Base-by-base conservation (phyloP, 208 protist species). In the Herpetomonas samuelpessoai region DNA sequence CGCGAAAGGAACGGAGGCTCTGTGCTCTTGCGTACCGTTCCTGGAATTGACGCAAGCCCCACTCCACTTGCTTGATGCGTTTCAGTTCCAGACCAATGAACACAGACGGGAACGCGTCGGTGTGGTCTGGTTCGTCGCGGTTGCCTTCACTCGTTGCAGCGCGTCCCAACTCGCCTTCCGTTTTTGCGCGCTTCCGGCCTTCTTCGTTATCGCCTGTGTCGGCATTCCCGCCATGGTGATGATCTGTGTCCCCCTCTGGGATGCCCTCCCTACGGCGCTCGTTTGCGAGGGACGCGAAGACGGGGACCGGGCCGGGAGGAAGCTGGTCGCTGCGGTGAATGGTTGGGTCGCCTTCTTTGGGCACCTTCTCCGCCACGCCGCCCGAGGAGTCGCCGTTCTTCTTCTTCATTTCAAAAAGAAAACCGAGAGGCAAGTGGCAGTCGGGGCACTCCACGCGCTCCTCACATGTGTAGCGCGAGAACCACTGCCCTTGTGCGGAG, bases 11-110 rank as follows among this genome's bases (percentile, higher is more conserved):
- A 24, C 74, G 39, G n/a, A 94, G 62, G 10, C 76, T 28, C 45
- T 73, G 71, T 0, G 83, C 48, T 53, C 86, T 80, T 29, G 65
- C 58, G 65, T 94, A 89, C 21, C 87, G 81, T 21, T 74, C 69
- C 49, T 88, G 82, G 57, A 94, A 92, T 19, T 76, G 62, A 30
- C 21, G 55, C 16, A 94, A 48, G 19, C 68, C 67, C 83, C 88
- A 92, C 26, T 79, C 45, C 10, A 74, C 70, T 60, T 94, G 79
- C 19, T 79, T 59, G 41, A 94, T 71, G 18, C 70, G 69, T 73
- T 94, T 91, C 31, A 94, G 65, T 57, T 92, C 81, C 28, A 94
- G 56, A 21, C 84, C 88, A 22, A 91, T 61, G 64, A 94, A 94
- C 16, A 29, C 57, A 18, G 62, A 46, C n/a, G 65, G 68, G 44